Percentiles rank a stretch among this genome's conserved stretches.
phyloP scores from a whole-genome alignment of 1,139 yeast genomes.

The Pneumocystis carinii region DNA sequence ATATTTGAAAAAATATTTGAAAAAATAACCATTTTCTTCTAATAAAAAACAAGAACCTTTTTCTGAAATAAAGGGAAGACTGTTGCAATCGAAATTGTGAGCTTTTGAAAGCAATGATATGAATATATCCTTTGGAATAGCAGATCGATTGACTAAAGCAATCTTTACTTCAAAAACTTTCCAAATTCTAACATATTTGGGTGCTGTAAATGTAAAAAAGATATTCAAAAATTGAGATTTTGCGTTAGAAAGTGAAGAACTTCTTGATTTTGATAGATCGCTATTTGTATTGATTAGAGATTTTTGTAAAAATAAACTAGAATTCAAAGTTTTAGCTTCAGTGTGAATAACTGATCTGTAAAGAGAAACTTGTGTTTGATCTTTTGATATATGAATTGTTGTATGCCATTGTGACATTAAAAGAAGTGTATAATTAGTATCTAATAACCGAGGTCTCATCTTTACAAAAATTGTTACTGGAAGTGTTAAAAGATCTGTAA shows the following conservation, averaged over 20 bases:
- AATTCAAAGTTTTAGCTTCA: background rate
- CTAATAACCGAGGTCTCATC: background rate
- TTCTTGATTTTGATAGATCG: background rate
- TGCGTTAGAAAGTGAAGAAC: background rate
- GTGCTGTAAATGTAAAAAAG: background rate
- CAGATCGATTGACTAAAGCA: background rate
- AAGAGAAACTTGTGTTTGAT: background rate
- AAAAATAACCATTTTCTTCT: background rate
- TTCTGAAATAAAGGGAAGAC: background rate
- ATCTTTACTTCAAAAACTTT: background rate
- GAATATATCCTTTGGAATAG: background rate
- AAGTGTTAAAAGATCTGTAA: background rate
- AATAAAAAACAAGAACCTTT: background rate
- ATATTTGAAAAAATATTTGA: background rate
- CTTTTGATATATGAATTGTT: background rate
- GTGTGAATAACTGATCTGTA: background rate
- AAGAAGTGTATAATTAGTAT: background rate
- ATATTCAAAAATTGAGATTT: background rate
- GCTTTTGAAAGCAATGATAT: background rate
- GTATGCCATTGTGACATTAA: background rate
- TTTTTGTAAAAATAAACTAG: background rate
- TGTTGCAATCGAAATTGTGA: background rate
- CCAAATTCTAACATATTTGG: background rate
- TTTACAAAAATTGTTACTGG: background rate
- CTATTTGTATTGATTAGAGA: background rate